Base-by-base conservation (phyloP, 257 asterid species). In the Capsicum chinense region DNA sequence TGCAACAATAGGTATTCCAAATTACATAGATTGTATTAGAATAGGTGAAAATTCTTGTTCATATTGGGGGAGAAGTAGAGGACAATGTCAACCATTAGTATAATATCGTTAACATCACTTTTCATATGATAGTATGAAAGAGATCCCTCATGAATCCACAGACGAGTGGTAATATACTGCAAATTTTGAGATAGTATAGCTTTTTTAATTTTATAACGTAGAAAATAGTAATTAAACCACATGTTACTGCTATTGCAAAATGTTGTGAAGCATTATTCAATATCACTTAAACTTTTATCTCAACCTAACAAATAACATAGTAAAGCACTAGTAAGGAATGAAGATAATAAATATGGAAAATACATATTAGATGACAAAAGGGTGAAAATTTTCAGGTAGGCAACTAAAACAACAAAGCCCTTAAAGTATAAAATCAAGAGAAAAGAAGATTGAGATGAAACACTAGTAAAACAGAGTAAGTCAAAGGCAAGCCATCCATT, bases 11-110 rank as follows among this genome's bases (percentile, higher is more conserved):
- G 99, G 99, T 85, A 92, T 86, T 81, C 97, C 99, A 84, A 93
- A 92, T 74, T 98, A 87, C 98, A 97, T 93, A 86, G 99, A 98
- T 83, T 98, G 91, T 10, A 88, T 91, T 82, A 97, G 89, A 70
- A 93, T 86, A 71, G 95, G 92, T 87, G 99, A 97, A 90, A 97
- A 97, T 17, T 92, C 94, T 87, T 93, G 98, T 87, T 93, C 99
- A 52, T 92, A 93, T 91, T 97, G 99, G 60, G 99, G 67, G 98
- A 93, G 83, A 92, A 93, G 85, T 93, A 95, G 54, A 97, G 93
- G 87, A 93, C 90, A 79, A 97, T 90, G 90, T 97, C 98, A 85
- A 97, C 92, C 97, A 95, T 97, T 90, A 97, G 83, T 85, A 93
- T 89, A 85, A 95, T 83, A 84, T 95, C 91, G 83, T 93, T 91